These are phyloP conservation scores for Naegleria gruberi DNA, from an alignment of 208 protist species.

Conservation along the genomic window DNA sequence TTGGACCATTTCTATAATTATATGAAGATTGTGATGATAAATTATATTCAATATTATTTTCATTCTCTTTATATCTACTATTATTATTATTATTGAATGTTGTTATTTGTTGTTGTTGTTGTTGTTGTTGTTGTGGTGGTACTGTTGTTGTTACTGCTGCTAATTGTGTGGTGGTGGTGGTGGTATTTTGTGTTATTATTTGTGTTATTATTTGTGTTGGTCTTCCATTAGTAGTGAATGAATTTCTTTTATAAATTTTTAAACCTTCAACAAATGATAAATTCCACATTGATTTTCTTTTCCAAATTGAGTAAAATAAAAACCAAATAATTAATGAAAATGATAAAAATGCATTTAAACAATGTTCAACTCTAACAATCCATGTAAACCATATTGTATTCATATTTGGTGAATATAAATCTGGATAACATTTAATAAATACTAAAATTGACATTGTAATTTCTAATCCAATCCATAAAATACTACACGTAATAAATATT, in stretches of 20 bases:
- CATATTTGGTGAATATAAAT: neutral
- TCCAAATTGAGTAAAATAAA: neutral
- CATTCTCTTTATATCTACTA: neutral
- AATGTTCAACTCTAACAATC: neutral
- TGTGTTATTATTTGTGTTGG: too few relatives aligned
- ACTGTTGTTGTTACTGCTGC: neutral
- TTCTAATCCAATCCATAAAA: neutral
- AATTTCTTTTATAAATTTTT: neutral
- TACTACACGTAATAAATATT: neutral
- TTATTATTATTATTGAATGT: neutral
- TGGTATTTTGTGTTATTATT: too few relatives aligned
- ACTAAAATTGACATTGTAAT: neutral
- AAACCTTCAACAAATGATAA: neutral
- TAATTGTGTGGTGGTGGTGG: neutral
- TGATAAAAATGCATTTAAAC: neutral
- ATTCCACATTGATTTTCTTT: neutral
- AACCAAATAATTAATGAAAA: neutral
- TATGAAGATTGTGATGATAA: too few relatives aligned
- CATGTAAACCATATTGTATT: conserved; percentile 3
- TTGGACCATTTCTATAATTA: too few relatives aligned
- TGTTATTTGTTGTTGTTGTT: neutral
- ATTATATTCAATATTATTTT: too few relatives aligned
- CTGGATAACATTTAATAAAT: neutral
- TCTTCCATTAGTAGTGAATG: too few relatives aligned
- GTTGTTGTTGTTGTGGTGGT: neutral